Percentiles rank a stretch among this genome's conserved stretches.
phyloP scores from a whole-genome alignment of 495 filamentous ascomycete genomes.

The Penicillium longicatenatum region DNA sequence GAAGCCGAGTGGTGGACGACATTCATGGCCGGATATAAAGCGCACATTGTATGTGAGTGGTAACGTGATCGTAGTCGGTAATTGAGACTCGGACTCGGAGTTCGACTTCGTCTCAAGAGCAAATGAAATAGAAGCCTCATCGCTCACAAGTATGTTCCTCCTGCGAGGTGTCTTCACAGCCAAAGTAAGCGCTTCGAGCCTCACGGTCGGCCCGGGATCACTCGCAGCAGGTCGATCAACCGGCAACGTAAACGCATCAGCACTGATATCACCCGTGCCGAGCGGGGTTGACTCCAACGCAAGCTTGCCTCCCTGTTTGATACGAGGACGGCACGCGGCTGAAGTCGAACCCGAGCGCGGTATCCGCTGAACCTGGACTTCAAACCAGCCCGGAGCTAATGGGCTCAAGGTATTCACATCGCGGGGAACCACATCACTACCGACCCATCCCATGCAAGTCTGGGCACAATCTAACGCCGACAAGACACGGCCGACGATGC shows the following conservation, averaged over 20 bases:
- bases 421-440: constrained; percentile 55
- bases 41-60: constrained; percentile 61
- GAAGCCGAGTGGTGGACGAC: constrained; percentile 53
- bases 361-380: constrained; percentile 49
- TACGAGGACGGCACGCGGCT: constrained; percentile 33
- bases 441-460: constrained; percentile 82
- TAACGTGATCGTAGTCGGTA: constrained; percentile 44
- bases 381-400: constrained; percentile 65
- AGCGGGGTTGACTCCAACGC: constrained; percentile 40
- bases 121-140: constrained; percentile 56
- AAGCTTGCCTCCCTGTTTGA: constrained; percentile 40
- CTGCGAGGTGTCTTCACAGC: constrained; percentile 19
- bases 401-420: constrained; percentile 29
- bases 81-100: constrained; percentile 23
- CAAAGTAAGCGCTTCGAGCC: constrained; percentile 26
- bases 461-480: constrained; percentile 62
- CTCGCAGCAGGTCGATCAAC: constrained; percentile 20
- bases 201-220: constrained; percentile 15
- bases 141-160: constrained; percentile 41
- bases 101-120: constrained; percentile 25
- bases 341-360: neutral
- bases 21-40: constrained; percentile 67
- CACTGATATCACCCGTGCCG: constrained; percentile 46
- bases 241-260: constrained; percentile 46
- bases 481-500: constrained; percentile 74